Conservation (phyloP, 306 rosid genomes). For the Ormosia emarginata region DNA sequence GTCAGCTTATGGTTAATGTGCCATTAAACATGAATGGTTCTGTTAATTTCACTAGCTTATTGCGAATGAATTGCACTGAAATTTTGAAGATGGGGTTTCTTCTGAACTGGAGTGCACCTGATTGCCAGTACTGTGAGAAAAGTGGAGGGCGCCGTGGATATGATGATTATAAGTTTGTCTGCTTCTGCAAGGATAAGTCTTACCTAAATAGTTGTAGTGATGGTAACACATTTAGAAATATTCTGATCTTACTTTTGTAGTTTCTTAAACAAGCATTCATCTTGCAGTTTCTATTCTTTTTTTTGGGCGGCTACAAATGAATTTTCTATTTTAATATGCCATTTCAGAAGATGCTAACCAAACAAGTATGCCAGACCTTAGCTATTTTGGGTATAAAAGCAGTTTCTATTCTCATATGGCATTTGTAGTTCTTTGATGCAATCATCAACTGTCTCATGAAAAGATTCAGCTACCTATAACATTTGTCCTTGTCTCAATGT, state of each 20-base stretch:
- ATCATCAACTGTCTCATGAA: background rate
- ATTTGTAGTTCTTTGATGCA: background rate
- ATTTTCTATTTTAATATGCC: too few species aligned
- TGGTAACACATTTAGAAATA: slow-evolving; percentile 35
- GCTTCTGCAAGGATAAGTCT: slow-evolving; percentile 54
- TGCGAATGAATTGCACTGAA: slow-evolving; percentile 42
- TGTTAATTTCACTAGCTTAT: slow-evolving; percentile 9
- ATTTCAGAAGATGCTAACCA: too few species aligned
- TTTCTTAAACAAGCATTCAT: too few species aligned
- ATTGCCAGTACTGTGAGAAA: slow-evolving; percentile 47
- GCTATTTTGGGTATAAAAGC: too few species aligned
- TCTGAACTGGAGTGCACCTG: slow-evolving; percentile 55
- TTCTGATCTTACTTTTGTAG: background rate
- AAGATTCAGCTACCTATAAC: background rate
- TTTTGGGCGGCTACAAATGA: too few species aligned
- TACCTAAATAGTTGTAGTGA: slow-evolving; percentile 42
- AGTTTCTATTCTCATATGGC: background rate
- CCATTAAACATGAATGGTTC: slow-evolving; percentile 31
- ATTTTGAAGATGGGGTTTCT: slow-evolving; percentile 62
- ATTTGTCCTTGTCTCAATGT: background rate
- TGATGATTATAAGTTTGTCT: slow-evolving; percentile 32
- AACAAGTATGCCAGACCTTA: too few species aligned
- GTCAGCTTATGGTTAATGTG: slow-evolving; percentile 39
- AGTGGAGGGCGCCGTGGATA: slow-evolving; percentile 71
- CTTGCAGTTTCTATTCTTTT: too few species aligned